phyloP scores from a whole-genome alignment of 2,329 filamentous ascomycete genomes.

The Neonectria hederae region DNA sequence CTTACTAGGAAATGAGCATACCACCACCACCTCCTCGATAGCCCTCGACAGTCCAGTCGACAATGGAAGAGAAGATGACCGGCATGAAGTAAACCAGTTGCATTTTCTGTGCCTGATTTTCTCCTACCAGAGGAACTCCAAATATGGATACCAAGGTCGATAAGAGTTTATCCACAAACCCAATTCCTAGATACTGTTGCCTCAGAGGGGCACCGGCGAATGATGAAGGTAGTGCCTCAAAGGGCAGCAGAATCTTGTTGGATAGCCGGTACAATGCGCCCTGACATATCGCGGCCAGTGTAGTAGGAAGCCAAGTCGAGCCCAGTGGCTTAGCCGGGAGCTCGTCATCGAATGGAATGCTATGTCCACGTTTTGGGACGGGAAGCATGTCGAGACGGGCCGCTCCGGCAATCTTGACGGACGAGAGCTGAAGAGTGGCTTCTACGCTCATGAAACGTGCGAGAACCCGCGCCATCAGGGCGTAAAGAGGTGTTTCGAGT shows the following conservation, averaged over 20 bases:
- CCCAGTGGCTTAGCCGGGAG: not conserved
- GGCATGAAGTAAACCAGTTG: not conserved
- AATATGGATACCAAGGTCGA: not conserved
- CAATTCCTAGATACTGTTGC: not conserved
- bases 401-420: not conserved
- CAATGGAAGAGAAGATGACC: not conserved
- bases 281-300: not conserved
- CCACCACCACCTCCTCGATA: not conserved
- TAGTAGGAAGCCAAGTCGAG: not conserved
- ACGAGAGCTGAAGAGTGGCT: not conserved
- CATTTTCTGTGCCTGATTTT: not conserved
- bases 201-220: not conserved
- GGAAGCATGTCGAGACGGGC: not conserved
- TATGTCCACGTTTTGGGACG: not conserved
- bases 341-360: not conserved
- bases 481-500: not conserved
- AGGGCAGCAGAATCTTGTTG: not conserved
- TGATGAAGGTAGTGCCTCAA: not conserved
- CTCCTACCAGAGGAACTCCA: not conserved
- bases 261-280: not conserved
- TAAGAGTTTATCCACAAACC: not conserved
- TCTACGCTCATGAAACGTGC: not conserved
- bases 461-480: not conserved
- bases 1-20: not conserved
- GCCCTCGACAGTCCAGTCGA: not conserved